Conservation (phyloP, 1,284 basidiomycete genomes). For the Mixia osmundae region DNA sequence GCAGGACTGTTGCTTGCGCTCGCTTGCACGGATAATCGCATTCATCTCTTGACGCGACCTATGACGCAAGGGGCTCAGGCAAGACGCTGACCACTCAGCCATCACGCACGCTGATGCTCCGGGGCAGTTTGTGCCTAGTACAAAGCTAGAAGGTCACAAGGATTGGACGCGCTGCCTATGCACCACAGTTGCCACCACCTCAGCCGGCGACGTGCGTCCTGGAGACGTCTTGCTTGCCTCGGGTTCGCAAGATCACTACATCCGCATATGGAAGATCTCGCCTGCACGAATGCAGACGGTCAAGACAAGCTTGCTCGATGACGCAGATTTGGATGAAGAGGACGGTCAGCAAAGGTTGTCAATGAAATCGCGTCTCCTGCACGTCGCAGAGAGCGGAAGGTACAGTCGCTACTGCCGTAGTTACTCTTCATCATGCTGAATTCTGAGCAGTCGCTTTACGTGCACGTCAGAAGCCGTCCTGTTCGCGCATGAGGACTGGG, state of each 20-base stretch:
- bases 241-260: conserved; percentile 74
- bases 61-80: not conserved
- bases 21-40: conserved; percentile 5
- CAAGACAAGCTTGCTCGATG: not conserved
- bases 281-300: not conserved
- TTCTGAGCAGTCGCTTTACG: conserved; percentile 23
- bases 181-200: no score
- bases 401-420: no score
- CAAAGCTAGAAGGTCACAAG: conserved; percentile 57
- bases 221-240: conserved; percentile 45
- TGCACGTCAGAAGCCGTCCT: conserved; percentile 74
- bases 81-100: not conserved
- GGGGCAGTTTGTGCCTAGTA: conserved; percentile 24
- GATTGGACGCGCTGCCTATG: conserved; percentile 73
- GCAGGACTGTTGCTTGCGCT: conserved; percentile 4
- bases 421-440: conserved; percentile 9
- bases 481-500: conserved; percentile 68
- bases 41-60: conserved; percentile 2
- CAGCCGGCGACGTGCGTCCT: conserved; percentile 23
- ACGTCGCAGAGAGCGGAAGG: conserved; percentile 13
- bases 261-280: conserved; percentile 55
- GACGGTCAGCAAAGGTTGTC: no score
- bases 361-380: conserved; percentile 7
- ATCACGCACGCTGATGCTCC: not conserved
- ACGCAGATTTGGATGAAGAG: no score